Percentiles rank a stretch among this genome's conserved stretches.
phyloP scores from a whole-genome alignment of 345 rosid genomes.

The Triadica sebifera region DNA sequence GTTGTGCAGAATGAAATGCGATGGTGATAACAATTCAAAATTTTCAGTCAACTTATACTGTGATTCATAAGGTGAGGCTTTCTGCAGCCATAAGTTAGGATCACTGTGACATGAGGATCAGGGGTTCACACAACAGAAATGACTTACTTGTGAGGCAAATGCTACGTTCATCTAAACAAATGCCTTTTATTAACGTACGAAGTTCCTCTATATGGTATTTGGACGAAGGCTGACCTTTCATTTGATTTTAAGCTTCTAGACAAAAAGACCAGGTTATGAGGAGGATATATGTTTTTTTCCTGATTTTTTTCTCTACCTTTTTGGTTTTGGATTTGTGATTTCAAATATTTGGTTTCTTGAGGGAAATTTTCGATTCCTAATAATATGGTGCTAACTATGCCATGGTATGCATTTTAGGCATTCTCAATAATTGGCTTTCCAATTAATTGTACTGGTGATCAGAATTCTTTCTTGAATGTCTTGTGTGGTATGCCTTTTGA shows the following conservation, averaged over 20 bases:
- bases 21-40: not conserved
- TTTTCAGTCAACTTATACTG: not conserved
- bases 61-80: not conserved
- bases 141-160: not conserved
- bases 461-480: too few species aligned
- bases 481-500: too few species aligned
- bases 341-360: too few species aligned
- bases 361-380: too few species aligned
- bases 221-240: not conserved
- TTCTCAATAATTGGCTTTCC: too few species aligned
- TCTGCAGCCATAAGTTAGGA: not conserved
- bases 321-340: too few species aligned
- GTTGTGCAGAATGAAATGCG: slow-evolving; percentile 10
- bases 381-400: too few species aligned
- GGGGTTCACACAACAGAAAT: not conserved
- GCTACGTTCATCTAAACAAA: not conserved
- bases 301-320: not conserved
- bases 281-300: not conserved
- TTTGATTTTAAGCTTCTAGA: not conserved
- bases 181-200: not conserved
- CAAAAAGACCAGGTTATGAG: too few species aligned
- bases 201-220: not conserved
- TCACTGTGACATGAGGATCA: not conserved
- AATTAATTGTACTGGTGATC: too few species aligned
- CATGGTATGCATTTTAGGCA: too few species aligned